Evolutionary conservation across 192 early-diverging fungal species (phyloP).

Genomic region (Lunasporangiospora selenospora): DNA sequence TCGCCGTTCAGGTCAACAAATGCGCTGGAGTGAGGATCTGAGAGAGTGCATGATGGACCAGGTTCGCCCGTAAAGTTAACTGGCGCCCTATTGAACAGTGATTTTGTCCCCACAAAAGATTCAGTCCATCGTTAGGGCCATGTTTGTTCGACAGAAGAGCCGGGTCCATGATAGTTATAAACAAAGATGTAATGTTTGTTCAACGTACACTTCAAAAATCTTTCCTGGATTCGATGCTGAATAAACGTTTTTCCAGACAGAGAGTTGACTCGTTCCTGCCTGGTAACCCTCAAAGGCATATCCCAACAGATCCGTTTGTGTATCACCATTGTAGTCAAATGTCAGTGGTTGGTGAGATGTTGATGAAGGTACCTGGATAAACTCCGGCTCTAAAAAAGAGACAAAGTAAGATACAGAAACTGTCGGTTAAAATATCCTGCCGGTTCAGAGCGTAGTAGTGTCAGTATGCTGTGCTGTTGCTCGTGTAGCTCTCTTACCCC

Average conservation of each 20-base stretch:
- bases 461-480: too few relatives aligned
- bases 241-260: conserved; percentile 55
- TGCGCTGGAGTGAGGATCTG: conserved; percentile 88
- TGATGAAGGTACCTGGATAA: conserved; percentile 49
- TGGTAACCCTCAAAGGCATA: conserved; percentile 48
- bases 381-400: conserved; percentile 37
- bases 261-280: conserved; percentile 36
- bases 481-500: too few relatives aligned
- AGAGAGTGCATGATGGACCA: conserved; percentile 63
- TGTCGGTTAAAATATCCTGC: too few relatives aligned
- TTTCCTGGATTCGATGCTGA: conserved; percentile 10
- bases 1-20: conserved; percentile 95
- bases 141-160: too few relatives aligned
- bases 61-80: conserved; percentile 34
- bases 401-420: conserved; percentile 2
- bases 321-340: conserved; percentile 66
- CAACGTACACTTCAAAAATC: conserved; percentile 50
- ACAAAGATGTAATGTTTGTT: not conserved
- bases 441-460: too few relatives aligned
- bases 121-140: too few relatives aligned
- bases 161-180: too few relatives aligned
- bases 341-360: conserved; percentile 63
- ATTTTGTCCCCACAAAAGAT: too few relatives aligned
- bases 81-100: conserved; percentile 2
- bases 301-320: conserved; percentile 67